Evolutionary conservation across 2,329 filamentous ascomycete genomes (phyloP), one percentile per base, ranked within the genome.

Genomic region (Torrubiella hemipterigena): DNA sequence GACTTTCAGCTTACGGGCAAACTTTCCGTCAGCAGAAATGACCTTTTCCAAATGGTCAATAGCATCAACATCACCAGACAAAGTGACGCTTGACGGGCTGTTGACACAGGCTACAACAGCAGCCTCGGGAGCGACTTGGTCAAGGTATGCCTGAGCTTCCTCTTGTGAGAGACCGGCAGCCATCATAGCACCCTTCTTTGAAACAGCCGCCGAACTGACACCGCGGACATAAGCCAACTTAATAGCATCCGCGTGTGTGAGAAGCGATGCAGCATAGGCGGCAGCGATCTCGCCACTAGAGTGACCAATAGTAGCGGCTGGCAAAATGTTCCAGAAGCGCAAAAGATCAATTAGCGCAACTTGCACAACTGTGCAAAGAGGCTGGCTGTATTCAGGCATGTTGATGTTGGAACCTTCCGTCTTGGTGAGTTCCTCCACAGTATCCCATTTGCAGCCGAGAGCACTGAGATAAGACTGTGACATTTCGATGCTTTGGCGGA

Each of bases 261-360:
- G 29, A 10, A 32, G 32, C 2, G 49, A 49, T 3, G 47, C 44
- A 10, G 48, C 50, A 37, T 58, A 61, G 3, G 57, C 58, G 3
- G 58, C 58, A 0, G 51, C 53, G 15, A 58, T 45, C 29, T 47
- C 45, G 9, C 45, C 45, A 11, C 40, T 43, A 12, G 44, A 47
- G 24, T 47, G 45, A 4, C 45, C 45, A 6, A 44, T 35, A 7
- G 45, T 42, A 3, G 35, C 36, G 4, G 30, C 17, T 14, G 44
- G 42, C 5, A 27, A 22, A 13, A 47, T 27, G 3, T 36, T 35
- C 23, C 37, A 36, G 20, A 25, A 27, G 10, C 17, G 15, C 2
- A 44, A 15, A 2, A 44, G 31, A 7, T 44, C 40, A 13, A 44
- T 25, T 16, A 45, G 40, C 7, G 42, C 42, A n/a, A 45, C 34